Base-by-base conservation (phyloP, 345 rosid species). In the Bretschneidera sinensis region DNA sequence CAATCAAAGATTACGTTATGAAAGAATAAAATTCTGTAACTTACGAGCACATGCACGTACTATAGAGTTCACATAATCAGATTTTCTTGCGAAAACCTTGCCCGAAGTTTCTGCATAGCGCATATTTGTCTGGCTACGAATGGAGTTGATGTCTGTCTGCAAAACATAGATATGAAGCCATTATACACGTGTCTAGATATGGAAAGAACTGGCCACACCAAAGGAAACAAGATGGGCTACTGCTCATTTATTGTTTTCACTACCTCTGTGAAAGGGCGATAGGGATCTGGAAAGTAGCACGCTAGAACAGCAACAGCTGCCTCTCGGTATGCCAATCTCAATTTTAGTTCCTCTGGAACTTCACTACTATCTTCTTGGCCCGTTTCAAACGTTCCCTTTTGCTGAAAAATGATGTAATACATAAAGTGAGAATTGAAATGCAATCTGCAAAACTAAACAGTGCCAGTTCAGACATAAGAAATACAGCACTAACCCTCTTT, bases 241-340 rank as follows among this genome's bases (percentile, higher is more conserved):
- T 11, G 48, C 48, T 17, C 47, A 22, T 33, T n/a, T 62, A 55
- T 60, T 10, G 24, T 49, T 39, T 54, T 56, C 62, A 22, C 20
- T 24, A 87, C 98, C 91, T 85, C 86, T 19, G 78, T 73, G 59
- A 92, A 76, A 66, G 95, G 91, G 51, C 76, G 76, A 64, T 81
- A 71, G 43, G 94, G 91, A 77, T 89, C 88, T 17, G 94, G 97
- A 63, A 87, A 82, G 68, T 82, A 81, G 73, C 98, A 92, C 11
- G 95, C 86, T 64, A 92, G 90, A 76, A 89, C 79, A 64, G 97
- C 91, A 75, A 85, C 97, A 82, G 96, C 82, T 57, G 98, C 97
- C 77, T 92, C 98, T 65, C 98, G 70, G 60, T 92, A 89, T 58
- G 97, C 98, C 63, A 91, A 71, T 78, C 98, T 81, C 81, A 88